Evolutionary conservation across 1,284 basidiomycete genomes (phyloP).

Genomic region (Pseudozyma pruni): DNA sequence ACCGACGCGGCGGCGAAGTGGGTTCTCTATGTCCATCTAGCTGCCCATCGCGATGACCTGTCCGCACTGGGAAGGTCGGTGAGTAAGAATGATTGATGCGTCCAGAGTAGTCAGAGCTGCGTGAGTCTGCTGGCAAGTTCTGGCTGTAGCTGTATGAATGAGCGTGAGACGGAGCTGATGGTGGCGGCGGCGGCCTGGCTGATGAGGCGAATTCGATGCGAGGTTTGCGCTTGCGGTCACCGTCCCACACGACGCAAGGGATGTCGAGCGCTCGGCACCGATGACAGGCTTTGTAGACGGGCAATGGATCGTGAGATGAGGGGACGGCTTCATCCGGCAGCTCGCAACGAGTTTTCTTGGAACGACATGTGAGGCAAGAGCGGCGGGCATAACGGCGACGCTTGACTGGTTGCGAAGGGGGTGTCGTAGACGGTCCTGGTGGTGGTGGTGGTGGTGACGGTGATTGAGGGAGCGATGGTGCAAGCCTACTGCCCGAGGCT

Average conservation of each 20-base stretch:
- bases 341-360: constrained; percentile 50
- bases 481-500: background rate
- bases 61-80: too few relatives aligned
- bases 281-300: constrained; percentile 30
- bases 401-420: constrained; percentile 12
- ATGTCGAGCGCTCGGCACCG: constrained; percentile 36
- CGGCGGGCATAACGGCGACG: constrained; percentile 35
- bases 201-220: constrained; percentile 3
- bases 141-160: background rate
- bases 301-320: constrained; percentile 33
- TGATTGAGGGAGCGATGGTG: constrained; percentile 2
- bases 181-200: too few relatives aligned
- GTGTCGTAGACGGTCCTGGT: background rate
- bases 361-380: constrained; percentile 46
- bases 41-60: too few relatives aligned
- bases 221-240: constrained; percentile 39
- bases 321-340: constrained; percentile 34
- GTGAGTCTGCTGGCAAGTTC: background rate
- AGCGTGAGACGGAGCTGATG: background rate
- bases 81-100: too few relatives aligned
- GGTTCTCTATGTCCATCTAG: background rate
- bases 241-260: constrained; percentile 50
- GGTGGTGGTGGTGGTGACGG: background rate
- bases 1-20: background rate
- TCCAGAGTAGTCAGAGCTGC: too few relatives aligned